A percentile compares a stretch with the other conserved stretches of the same genome.
These are phyloP conservation scores for Arthrinium phaeospermum DNA, from an alignment of 2,329 filamentous ascomycete species.

Conservation along the genomic window DNA sequence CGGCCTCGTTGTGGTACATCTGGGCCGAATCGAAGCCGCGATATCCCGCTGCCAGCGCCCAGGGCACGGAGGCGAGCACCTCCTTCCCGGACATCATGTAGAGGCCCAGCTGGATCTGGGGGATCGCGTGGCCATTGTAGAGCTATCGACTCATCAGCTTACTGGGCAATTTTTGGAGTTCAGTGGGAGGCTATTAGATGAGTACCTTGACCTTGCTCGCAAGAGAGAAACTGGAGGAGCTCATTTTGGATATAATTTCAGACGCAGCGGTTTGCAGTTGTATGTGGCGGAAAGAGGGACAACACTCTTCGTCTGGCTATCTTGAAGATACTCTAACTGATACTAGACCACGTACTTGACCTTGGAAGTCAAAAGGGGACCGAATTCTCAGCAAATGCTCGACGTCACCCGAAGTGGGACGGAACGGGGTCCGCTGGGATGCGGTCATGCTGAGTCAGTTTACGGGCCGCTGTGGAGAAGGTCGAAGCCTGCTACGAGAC, in stretches of 20 bases:
- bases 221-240: slow-evolving; percentile 29
- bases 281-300: background rate
- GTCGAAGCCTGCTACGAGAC: background rate
- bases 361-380: background rate
- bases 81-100: slow-evolving; percentile 72
- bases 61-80: slow-evolving; percentile 61
- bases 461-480: slow-evolving; percentile 12
- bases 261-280: background rate
- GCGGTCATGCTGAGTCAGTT: slow-evolving; percentile 16
- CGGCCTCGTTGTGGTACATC: slow-evolving; percentile 71
- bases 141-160: slow-evolving; percentile 48
- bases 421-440: background rate
- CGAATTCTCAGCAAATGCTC: background rate
- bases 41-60: slow-evolving; percentile 60
- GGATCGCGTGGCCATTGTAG: slow-evolving; percentile 70
- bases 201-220: slow-evolving; percentile 36
- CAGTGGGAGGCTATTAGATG: background rate
- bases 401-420: slow-evolving; percentile 14
- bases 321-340: background rate
- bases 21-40: slow-evolving; percentile 59
- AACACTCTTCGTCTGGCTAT: background rate
- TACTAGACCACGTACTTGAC: background rate
- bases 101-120: slow-evolving; percentile 75
- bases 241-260: background rate
- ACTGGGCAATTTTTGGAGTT: background rate